Evolutionary conservation across 805 yeast species (phyloP), one percentile per base, ranked within the genome.

Genomic region (Phaffomyces opuntiae): DNA sequence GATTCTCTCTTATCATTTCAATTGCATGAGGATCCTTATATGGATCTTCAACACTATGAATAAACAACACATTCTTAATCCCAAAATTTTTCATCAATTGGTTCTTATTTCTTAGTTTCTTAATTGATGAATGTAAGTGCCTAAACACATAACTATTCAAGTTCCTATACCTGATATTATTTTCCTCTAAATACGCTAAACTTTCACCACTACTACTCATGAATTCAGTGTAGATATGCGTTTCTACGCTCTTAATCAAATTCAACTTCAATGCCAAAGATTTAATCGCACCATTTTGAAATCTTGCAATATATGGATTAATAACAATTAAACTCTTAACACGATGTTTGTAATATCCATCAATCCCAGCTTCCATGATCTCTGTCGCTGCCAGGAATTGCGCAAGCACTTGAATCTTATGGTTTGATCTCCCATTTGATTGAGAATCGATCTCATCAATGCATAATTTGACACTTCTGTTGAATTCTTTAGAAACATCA

Each of bases 381-480:
- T 44, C 50, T 35, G 51, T 50, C 9, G 49, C 62, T 24, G 26
- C 48, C 36, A 48, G 47, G 47, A 43, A 51, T 9, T 45, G 43
- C 7, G 51, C 56, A 19, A 54, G 16, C n/a, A 54, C 40, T 32
- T 54, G 56, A 2, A 55, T 33, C 21, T 44, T 27, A 12, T 38
- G 40, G 27, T 32, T 38, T 7, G 39, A 36, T 11, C 36, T 14
- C 5, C 42, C 45, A 0, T 9, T 17, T 12, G 38, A 46, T 11
- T 25, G 21, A 3, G 44, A 36, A 34, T 54, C 52, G 14, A 54
- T 32, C 29, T 53, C 58, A 39, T 50, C 52, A 12, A 51, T 46
- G 25, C 55, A 51, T 49, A 55, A 38, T 16, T 48, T 49, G 33
- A 53, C 48, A 14, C 49, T 47, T n/a, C 53, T 40, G 34, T 48